These are phyloP conservation scores for Boletales sp. DNA, from an alignment of 768 basidiomycete genomes.

Conservation along the genomic window DNA sequence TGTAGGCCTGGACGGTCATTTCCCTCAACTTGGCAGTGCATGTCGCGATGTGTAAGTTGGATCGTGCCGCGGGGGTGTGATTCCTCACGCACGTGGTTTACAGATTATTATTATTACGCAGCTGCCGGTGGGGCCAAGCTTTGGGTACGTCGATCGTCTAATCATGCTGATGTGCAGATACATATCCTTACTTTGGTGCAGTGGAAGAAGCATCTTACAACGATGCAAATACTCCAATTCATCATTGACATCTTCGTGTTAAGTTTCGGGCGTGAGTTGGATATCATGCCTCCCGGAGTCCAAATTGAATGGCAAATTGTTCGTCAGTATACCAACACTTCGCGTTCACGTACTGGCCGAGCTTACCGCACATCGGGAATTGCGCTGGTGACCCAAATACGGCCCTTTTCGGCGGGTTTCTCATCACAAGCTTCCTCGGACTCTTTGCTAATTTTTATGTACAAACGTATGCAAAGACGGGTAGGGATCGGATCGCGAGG, in stretches of 20 bases:
- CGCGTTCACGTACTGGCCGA: slow-evolving; percentile 23
- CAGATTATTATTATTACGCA: slow-evolving; percentile 99
- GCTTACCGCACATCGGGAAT: slow-evolving; percentile 24
- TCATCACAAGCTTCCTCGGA: slow-evolving; percentile 19
- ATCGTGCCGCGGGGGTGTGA: neutral
- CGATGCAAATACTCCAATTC: slow-evolving; percentile 27
- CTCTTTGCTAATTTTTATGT: slow-evolving; percentile 26
- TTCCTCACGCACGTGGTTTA: neutral
- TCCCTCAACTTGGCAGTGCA: slow-evolving; percentile 85
- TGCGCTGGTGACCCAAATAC: slow-evolving; percentile 19
- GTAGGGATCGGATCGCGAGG: neutral
- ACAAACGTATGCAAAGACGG: slow-evolving; percentile 17
- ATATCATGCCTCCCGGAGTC: neutral
- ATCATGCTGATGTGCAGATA: neutral
- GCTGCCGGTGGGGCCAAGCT: slow-evolving; percentile 59
- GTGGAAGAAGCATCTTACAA: slow-evolving; percentile 28
- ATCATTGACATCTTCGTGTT: slow-evolving; percentile 19
- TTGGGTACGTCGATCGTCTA: slow-evolving; percentile 16
- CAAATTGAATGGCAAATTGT: neutral
- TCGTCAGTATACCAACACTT: slow-evolving; percentile 24
- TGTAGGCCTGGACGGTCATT: slow-evolving; percentile 88
- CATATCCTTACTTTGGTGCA: neutral
- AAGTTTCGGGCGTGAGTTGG: slow-evolving; percentile 21
- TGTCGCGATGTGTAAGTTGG: slow-evolving; percentile 86
- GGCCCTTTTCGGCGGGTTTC: slow-evolving; percentile 13